Percentiles rank a stretch among this genome's conserved stretches.
phyloP scores from a whole-genome alignment of 176 grass and related monocot species.

The Carex cristatella region DNA sequence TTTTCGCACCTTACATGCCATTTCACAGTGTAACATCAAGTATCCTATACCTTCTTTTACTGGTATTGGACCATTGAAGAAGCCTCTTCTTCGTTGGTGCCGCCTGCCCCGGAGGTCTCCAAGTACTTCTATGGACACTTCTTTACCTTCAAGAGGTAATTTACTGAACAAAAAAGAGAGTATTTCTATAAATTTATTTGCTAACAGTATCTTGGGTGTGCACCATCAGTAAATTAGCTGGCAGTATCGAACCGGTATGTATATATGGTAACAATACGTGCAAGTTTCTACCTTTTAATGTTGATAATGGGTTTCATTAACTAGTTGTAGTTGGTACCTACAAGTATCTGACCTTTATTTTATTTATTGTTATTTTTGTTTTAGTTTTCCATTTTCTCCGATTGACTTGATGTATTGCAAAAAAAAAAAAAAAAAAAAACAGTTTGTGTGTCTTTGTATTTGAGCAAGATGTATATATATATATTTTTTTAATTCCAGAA shows the following conservation, averaged over 20 bases:
- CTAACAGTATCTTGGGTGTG: not conserved
- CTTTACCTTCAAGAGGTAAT: slow-evolving; percentile 39
- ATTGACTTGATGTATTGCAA: not conserved
- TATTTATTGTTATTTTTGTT: not conserved
- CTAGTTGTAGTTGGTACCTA: not conserved
- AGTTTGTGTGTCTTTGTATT: not conserved
- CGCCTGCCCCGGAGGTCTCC: slow-evolving; percentile 18
- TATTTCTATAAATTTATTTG: not conserved
- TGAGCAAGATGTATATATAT: not conserved
- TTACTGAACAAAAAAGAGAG: not conserved
- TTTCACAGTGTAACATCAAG: slow-evolving; percentile 17
- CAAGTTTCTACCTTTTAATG: not conserved
- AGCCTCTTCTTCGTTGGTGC: slow-evolving; percentile 19
- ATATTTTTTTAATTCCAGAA: not conserved
- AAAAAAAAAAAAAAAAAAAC: not conserved
- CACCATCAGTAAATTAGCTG: not conserved
- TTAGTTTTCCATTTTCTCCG: not conserved
- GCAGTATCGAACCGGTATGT: not conserved
- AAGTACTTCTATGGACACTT: slow-evolving; percentile 18
- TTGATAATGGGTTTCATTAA: not conserved
- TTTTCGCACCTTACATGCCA: not conserved
- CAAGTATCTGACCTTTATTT: not conserved
- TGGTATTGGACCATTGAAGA: slow-evolving; percentile 3
- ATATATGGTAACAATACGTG: not conserved
- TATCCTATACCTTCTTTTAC: slow-evolving; percentile 6